Base-by-base conservation (phyloP, 75 land plant species). In the Isoetes taiwanensis region DNA sequence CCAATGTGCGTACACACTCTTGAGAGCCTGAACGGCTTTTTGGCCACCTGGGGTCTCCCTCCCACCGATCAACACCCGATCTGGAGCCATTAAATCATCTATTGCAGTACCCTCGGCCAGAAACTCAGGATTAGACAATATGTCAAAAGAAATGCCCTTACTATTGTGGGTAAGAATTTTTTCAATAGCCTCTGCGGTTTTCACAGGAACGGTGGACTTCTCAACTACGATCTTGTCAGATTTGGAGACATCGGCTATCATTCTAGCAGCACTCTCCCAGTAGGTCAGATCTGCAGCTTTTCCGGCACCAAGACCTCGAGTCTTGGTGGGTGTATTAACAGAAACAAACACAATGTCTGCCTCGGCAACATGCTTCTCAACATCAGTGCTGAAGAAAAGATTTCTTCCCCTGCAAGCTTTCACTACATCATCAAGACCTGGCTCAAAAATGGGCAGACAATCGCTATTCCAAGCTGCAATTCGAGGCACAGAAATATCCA, bases 261-360 rank as follows among this genome's bases (percentile, higher is more conserved):
- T 82, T 1, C 90, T 72, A 29, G 86, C 90, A 0, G 90, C 86
- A 56, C 80, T 76, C 61, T 85, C 90, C 90, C 90, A 85, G 67
- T 82, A 85, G 11, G 90, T 85, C 23, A 85, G 78, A 61, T 85
- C 86, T n/a, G 90, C 90, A 28, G 90, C 90, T 63, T 85, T 84
- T 0, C 89, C 89, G n/a, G 81, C 81, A 23, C 90, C 93, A 40
- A 86, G 79, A 9, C 93, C 93, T 1, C 76, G 63, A n/a, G 89
- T 83, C 64, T 86, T 86, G 26, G 93, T 86, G 11, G 93, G 93
- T 2, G 93, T 86, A 68, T 86, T 86, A 17, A 86, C 91, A 1
- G 91, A 86, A 5, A 85, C 90, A 30, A 85, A 85, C 63, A 85
- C 69, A 23, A 85, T 85, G 63, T 82, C 90, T 0, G 90, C 77